A percentile compares a stretch with the other conserved stretches of the same genome.
phyloP scores from a whole-genome alignment of 768 basidiomycete species.

The Mycena leptocephala region DNA sequence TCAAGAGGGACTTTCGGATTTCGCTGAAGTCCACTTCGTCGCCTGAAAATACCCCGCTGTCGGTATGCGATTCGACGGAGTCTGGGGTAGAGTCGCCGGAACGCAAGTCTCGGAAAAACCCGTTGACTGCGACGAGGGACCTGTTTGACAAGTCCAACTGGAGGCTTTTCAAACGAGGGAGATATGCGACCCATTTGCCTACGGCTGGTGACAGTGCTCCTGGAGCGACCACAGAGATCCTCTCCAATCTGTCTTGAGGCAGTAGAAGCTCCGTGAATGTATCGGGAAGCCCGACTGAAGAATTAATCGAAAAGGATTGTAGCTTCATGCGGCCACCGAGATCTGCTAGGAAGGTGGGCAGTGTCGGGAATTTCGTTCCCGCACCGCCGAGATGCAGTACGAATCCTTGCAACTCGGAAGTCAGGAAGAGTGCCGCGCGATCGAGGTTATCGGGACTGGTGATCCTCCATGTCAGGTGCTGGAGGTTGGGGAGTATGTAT shows the following conservation, averaged over 20 bases:
- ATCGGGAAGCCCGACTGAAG: conserved; percentile 80
- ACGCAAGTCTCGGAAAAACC: conserved; percentile 82
- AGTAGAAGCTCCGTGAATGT: conserved; percentile 77
- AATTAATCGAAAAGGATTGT: conserved; percentile 78
- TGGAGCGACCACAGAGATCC: conserved; percentile 78
- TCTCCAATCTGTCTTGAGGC: conserved; percentile 74
- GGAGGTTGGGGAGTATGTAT: conserved; percentile 80
- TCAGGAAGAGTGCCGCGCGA: conserved; percentile 76
- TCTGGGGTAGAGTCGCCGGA: conserved; percentile 83
- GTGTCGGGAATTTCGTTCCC: conserved; percentile 70
- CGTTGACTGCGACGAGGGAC: conserved; percentile 80
- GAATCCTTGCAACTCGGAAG: conserved; percentile 72
- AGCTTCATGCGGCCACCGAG: conserved; percentile 77
- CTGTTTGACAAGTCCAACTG: conserved; percentile 83
- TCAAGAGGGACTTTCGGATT: conserved; percentile 78
- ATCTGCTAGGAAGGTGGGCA: conserved; percentile 75
- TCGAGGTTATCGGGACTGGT: conserved; percentile 79
- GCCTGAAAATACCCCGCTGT: conserved; percentile 85
- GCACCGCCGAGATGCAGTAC: conserved; percentile 67
- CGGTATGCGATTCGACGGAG: conserved; percentile 73
- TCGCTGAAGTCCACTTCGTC: conserved; percentile 86
- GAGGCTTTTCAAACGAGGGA: conserved; percentile 74
- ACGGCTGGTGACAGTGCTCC: conserved; percentile 80
- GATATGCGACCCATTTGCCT: conserved; percentile 81
- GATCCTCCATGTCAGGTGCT: conserved; percentile 80